Percentiles rank a stretch among this genome's conserved stretches.
These are phyloP conservation scores for Cladosporium sp. DNA, from an alignment of 2,329 filamentous ascomycete species.

Conservation along the genomic window DNA sequence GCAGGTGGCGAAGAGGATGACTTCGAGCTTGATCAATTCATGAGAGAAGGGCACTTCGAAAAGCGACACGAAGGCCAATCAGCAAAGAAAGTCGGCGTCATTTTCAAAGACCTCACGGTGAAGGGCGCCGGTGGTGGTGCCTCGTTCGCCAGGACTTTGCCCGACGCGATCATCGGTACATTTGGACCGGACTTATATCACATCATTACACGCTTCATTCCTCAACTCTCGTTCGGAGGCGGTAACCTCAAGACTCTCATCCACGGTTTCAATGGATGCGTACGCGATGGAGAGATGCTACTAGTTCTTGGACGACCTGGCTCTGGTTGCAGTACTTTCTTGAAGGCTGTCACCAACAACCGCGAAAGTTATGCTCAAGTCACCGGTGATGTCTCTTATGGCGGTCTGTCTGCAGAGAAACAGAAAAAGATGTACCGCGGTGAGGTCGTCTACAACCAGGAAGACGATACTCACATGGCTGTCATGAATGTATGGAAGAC, in stretches of 20 bases:
- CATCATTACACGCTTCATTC: slow-evolving; percentile 54
- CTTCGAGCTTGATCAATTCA: slow-evolving; percentile 67
- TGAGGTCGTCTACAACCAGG: slow-evolving; percentile 73
- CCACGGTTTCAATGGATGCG: slow-evolving; percentile 63
- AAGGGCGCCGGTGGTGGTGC: slow-evolving; percentile 65
- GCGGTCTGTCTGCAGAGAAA: slow-evolving; percentile 64
- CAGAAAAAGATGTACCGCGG: slow-evolving; percentile 67
- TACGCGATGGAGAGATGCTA: slow-evolving; percentile 65
- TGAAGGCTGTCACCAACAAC: slow-evolving; percentile 72
- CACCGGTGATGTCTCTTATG: slow-evolving; percentile 66
- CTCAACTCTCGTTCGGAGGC: slow-evolving; percentile 46
- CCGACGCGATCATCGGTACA: slow-evolving; percentile 69
- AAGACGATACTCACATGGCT: slow-evolving; percentile 73
- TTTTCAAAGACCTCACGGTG: slow-evolving; percentile 73
- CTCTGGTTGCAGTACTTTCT: slow-evolving; percentile 70
- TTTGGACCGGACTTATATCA: slow-evolving; percentile 77
- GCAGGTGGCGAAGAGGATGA: slow-evolving; percentile 52
- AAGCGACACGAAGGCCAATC: slow-evolving; percentile 64
- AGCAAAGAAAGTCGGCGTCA: slow-evolving; percentile 71
- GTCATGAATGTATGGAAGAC: slow-evolving; percentile 74
- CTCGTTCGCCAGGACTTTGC: slow-evolving; percentile 67
- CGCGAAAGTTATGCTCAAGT: slow-evolving; percentile 62
- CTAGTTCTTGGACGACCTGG: slow-evolving; percentile 69
- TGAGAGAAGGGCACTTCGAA: slow-evolving; percentile 71
- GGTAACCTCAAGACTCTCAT: slow-evolving; percentile 55